phyloP scores from a whole-genome alignment of 768 basidiomycete genomes.

The Termitomyces sp. region DNA sequence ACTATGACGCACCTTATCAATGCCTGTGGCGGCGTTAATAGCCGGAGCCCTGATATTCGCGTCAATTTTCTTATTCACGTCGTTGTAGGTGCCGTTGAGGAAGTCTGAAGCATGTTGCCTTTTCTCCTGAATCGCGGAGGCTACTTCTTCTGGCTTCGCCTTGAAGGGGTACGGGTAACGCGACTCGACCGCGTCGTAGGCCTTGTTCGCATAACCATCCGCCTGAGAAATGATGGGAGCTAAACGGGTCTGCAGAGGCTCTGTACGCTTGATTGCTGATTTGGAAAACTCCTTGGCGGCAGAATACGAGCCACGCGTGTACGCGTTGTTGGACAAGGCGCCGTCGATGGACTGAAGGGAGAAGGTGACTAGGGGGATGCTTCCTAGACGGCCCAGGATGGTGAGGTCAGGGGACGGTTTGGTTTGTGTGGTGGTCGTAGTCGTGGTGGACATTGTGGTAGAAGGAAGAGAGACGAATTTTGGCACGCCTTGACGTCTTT shows the following conservation, averaged over 20 bases:
- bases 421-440: conserved; percentile 21
- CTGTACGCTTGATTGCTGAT: conserved; percentile 55
- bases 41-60: conserved; percentile 62
- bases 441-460: conserved; percentile 14
- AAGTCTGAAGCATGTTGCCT: conserved; percentile 49
- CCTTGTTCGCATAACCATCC: conserved; percentile 68
- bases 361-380: conserved; percentile 69
- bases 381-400: conserved; percentile 55
- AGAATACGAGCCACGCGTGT: conserved; percentile 60
- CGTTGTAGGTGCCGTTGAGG: conserved; percentile 42
- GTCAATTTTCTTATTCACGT: conserved; percentile 34
- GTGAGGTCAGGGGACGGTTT: conserved; percentile 50
- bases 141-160: conserved; percentile 67
- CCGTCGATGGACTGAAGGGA: conserved; percentile 55
- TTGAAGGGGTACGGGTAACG: conserved; percentile 76
- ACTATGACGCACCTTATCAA: conserved; percentile 60
- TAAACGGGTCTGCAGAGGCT: conserved; percentile 60
- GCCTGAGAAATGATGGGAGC: conserved; percentile 61
- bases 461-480: conserved; percentile 10
- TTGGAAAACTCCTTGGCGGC: conserved; percentile 58
- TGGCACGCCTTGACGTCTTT: neutral
- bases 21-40: conserved; percentile 53
- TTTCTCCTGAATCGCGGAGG: conserved; percentile 49
- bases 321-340: conserved; percentile 51
- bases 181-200: conserved; percentile 66